Percentiles rank a stretch among this genome's conserved stretches.
Evolutionary conservation across 2,329 filamentous ascomycete species (phyloP).

Genomic region (Rhytidhysteron rufulum): DNA sequence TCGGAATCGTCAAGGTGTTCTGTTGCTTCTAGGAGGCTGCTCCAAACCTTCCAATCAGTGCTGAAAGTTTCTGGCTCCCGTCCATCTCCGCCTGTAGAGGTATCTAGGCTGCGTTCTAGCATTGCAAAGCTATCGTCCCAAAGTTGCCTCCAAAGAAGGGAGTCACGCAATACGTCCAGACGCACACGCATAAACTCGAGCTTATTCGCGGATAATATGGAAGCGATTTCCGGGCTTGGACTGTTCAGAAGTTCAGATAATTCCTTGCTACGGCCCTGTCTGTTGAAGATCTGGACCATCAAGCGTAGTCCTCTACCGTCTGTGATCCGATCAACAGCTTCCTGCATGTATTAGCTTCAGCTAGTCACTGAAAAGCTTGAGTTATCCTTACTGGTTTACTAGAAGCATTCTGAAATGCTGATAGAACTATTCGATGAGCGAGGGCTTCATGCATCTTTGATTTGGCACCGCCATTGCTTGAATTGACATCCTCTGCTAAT

Average conservation of each 20-base stretch:
- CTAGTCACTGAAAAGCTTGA: slow-evolving; percentile 5
- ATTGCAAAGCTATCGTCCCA: slow-evolving; percentile 2
- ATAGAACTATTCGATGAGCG: slow-evolving; percentile 3
- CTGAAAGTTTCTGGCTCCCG: not conserved
- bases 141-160: slow-evolving; percentile 9
- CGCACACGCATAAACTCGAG: slow-evolving; percentile 20
- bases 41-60: slow-evolving; percentile 16
- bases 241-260: slow-evolving; percentile 22
- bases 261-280: slow-evolving; percentile 20
- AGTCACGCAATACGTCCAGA: slow-evolving; percentile 10
- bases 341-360: slow-evolving; percentile 18
- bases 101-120: not conserved
- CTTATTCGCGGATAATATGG: slow-evolving; percentile 17
- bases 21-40: slow-evolving; percentile 10
- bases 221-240: slow-evolving; percentile 13
- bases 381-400: not conserved
- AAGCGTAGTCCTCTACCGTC: slow-evolving; percentile 31
- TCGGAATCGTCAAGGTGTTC: not conserved
- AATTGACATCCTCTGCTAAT: slow-evolving; percentile 17
- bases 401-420: slow-evolving; percentile 10
- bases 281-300: slow-evolving; percentile 26
- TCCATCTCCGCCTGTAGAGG: not conserved
- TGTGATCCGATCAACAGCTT: slow-evolving; percentile 22
- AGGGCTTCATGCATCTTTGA: not conserved
- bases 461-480: slow-evolving; percentile 5